A percentile compares a stretch with the other conserved stretches of the same genome.
phyloP scores from a whole-genome alignment of 345 rosid species.

The Lepidium sativum region DNA sequence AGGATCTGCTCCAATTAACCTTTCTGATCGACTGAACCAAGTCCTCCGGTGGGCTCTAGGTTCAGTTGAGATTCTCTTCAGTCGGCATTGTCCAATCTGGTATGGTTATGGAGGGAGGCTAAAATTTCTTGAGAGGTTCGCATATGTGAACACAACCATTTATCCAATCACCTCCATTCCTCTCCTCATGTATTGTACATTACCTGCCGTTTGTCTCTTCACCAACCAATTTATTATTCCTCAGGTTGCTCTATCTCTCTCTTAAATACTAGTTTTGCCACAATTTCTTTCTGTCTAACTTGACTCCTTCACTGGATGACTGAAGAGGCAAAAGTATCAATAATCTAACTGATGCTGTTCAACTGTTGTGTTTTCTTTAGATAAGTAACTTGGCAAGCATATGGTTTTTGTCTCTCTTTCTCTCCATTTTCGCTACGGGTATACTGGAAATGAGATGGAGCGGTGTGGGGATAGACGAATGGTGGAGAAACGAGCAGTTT shows the following conservation, averaged over 20 bases:
- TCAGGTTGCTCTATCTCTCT: conserved; percentile 42
- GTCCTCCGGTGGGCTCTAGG: conserved; percentile 95
- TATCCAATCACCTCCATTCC: conserved; percentile 83
- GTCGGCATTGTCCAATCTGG: conserved; percentile 93
- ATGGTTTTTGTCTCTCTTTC: conserved; percentile 84
- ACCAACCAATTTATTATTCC: conserved; percentile 88
- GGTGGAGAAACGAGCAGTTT: conserved; percentile 98
- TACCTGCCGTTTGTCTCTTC: conserved; percentile 84
- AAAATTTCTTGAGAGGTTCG: conserved; percentile 78
- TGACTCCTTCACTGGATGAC: not conserved
- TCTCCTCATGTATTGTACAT: conserved; percentile 79
- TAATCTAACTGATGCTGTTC: not conserved
- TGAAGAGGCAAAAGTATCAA: not conserved
- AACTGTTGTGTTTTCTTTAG: conserved; percentile 16
- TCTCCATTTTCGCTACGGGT: conserved; percentile 86
- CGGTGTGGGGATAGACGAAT: conserved; percentile 84
- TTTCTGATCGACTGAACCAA: conserved; percentile 88
- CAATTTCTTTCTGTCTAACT: too few species aligned
- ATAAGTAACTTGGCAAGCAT: conserved; percentile 82
- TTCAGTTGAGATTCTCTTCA: conserved; percentile 80
- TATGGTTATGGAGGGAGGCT: conserved; percentile 77
- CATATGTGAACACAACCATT: conserved; percentile 73
- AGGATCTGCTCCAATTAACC: conserved; percentile 90
- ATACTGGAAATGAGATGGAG: conserved; percentile 93
- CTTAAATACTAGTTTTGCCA: not conserved